Conservation (phyloP, 129 eudicot genomes). For the Daucus carota region DH1_v3.0 NC_030386.2:38364001-38364500, state of each 20-base stretch:
- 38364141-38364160: neutral
- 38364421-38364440: constrained; percentile 52
- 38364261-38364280: constrained; percentile 40
- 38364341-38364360: constrained; percentile 87
- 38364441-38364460: constrained; percentile 20
- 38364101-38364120: neutral
- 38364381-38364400: constrained; percentile 68
- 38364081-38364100: neutral
- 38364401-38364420: constrained; percentile 54
- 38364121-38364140: neutral
- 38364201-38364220: constrained; percentile 93
- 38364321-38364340: constrained; percentile 76
- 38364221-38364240: constrained; percentile 82
- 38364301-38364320: constrained; percentile 80
- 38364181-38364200: constrained; percentile 86
- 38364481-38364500: constrained; percentile 75
- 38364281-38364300: constrained; percentile 67
- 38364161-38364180: constrained; percentile 27
- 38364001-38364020: neutral
- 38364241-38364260: constrained; percentile 76
- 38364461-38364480: constrained; percentile 42
- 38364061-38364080: neutral
- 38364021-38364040: neutral
- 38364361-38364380: constrained; percentile 41
- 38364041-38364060: neutral